Base-by-base conservation (phyloP, 768 basidiomycete genomes). In the Goffeauzyma gilvescens region DNA sequence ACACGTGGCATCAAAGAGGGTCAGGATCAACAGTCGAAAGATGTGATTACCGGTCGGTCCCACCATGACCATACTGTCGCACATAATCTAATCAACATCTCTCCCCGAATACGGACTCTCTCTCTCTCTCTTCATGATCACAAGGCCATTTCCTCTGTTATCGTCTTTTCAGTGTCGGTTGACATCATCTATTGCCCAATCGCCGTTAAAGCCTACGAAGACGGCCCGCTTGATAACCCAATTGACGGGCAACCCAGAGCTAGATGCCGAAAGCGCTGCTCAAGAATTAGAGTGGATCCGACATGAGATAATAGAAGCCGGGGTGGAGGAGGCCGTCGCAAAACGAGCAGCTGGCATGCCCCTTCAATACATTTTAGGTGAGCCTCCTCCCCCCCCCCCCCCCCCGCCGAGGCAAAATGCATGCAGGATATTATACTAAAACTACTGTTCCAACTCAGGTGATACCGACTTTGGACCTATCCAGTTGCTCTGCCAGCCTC, bases 321-420 rank as follows among this genome's bases (percentile, higher is more conserved):
- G 34, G 5, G 26, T n/a, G 8, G 45, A 44, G 8, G 43, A 46
- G 17, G 25, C 26, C 23, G 24, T 64, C 17, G 40, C 33, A 22
- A 26, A 26, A 21, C 71, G 79, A 69, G 55, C 71, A 22, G 48
- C 52, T 13, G 81, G 81, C 9, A 82, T 85, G 63, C 86, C 86
- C 0, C 68, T 93, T 14, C 84, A 89, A 60, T 93, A 89, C 62
- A 83, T 93, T 52, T 69, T 93, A 38, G 85, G 86, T 81, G 59
- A 43, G 67, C 66, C 30, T 43, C 42, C 35, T 10, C 27, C n/a
- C n/a, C 33, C 24, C 15, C 9, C 18, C 12, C 8, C 38, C 33
- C 13, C 13, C 2, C 5, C 18, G 12, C 10, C 33, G 33, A n/a
- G n/a, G n/a, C n/a, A n/a, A 34, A 9, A 30, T 30, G n/a, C 9